Base-by-base conservation (phyloP, 2,329 filamentous ascomycete genomes). In the Penicillium sp. region DNA sequence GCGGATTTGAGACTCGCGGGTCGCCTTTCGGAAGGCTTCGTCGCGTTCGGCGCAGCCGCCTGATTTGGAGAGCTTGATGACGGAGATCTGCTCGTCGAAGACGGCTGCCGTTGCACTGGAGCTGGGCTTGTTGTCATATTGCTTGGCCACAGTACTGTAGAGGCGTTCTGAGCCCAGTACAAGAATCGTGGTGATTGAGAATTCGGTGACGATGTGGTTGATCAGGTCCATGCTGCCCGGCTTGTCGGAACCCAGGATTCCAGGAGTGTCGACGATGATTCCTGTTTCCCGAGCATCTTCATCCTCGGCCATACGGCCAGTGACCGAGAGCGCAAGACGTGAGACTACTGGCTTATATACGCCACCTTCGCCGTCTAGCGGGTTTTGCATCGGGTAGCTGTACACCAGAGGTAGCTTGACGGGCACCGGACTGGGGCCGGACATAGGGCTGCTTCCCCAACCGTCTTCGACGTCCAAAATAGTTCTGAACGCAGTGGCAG, bases 351-450 rank as follows among this genome's bases (percentile, higher is more conserved):
- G 83, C 67, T 86, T 88, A 77, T 89, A 97, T 42, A 93, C 76
- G 32, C 79, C 82, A 0, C 83, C 80, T 57, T 91, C 89, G 47
- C 91, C 89, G 63, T 91, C 87, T 0, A 77, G 60, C 18, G 91
- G 84, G 58, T 81, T 86, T 49, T 84, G 81, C 59, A 89, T 79
- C 14, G 94, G 93, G 71, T 90, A 96, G 73, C 92, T 91, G 70
- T 96, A 96, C 27, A 93, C 91, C 50, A 99, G 77, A 5, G 94
- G 94, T 64, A 96, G 81, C 78, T 97, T 97, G 49, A 96, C 91
- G 0, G 93, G 92, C 16, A 96, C 86, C 0, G 87, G 84, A 63
- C 89, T 94, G 0, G 94, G 92, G 0, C 93, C 94, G 61, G 90
- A 95, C 65, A 92, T 96, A 0, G 93, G 92, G 64, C 91, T 92